phyloP scores from a whole-genome alignment of 768 basidiomycete species.

The Suillus plorans region DNA sequence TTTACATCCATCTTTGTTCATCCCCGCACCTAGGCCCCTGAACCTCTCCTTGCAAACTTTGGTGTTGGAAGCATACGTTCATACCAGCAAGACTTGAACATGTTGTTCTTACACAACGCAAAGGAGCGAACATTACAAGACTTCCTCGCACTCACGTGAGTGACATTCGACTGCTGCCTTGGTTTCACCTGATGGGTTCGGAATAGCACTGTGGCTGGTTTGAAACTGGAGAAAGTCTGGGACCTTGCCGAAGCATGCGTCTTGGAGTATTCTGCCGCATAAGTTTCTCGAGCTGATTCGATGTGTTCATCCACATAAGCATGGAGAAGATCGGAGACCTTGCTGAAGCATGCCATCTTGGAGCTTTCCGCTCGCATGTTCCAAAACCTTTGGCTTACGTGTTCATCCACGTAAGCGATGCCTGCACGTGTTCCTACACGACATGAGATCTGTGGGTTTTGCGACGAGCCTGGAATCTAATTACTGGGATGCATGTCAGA shows the following conservation, averaged over 20 bases:
- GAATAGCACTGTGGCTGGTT: constrained; percentile 21
- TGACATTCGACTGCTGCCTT: background rate
- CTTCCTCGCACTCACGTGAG: constrained; percentile 30
- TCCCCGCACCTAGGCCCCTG: constrained; percentile 27
- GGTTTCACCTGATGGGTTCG: constrained; percentile 6
- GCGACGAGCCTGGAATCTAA: constrained; percentile 1
- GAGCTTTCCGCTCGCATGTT: constrained; percentile 19
- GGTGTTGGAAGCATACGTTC: constrained; percentile 29
- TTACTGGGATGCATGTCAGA: constrained; percentile 1
- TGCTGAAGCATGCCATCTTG: constrained; percentile 20
- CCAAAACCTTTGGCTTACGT: constrained; percentile 7
- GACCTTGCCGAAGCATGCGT: constrained; percentile 27
- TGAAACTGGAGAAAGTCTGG: constrained; percentile 32
- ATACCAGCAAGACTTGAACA: constrained; percentile 31
- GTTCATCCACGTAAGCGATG: constrained; percentile 17
- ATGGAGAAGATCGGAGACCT: constrained; percentile 30
- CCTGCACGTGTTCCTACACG: background rate
- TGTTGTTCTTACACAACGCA: constrained; percentile 31
- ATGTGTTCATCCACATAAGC: constrained; percentile 19
- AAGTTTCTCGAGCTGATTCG: constrained; percentile 1
- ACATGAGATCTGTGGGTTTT: background rate
- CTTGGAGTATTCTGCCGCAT: constrained; percentile 25
- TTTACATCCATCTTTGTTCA: background rate
- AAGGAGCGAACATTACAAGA: constrained; percentile 33
- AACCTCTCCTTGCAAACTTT: constrained; percentile 33